Evolutionary conservation across 2,329 filamentous ascomycete species (phyloP), one percentile per base, ranked within the genome.

Genomic region (Epichloe gansuensis): DNA sequence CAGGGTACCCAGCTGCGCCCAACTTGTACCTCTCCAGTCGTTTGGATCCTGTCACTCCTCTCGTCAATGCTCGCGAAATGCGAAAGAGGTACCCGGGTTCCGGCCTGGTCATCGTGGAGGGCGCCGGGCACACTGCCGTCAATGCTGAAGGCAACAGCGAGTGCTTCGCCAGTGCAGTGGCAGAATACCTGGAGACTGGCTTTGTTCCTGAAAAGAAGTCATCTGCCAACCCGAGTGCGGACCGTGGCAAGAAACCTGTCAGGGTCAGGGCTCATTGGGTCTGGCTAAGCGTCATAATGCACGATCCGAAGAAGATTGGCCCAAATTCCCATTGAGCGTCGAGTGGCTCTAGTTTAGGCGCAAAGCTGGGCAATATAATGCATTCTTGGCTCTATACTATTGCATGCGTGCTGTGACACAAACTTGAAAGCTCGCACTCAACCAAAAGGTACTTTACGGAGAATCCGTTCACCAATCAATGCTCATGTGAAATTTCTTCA

Each of bases 21-120:
- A 4, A 55, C 55, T 2, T 66, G 64, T 25, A 71, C 69, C 7
- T 58, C 72, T 41, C 55, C 72, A 49, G 71, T 69, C 55, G 55
- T 70, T 3, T 63, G 63, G 72, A 74, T 48, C 72, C 71, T 11
- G 67, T 72, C 11, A 74, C 71, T 17, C 71, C 72, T 12, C 54
- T 68, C 45, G 52, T 3, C 12, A 51, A 54, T 67, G 73, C 61
- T 63, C 71, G 55, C 5, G 53, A 50, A 35, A 65, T 64, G 59
- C 57, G 62, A 6, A 49, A 45, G 37, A 21, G 47, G 6, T 64
- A 68, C 46, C 62, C 62, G 1, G 63, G 62, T 15, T 58, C 66
- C 1, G 54, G 54, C 1, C 56, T 69, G 11, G 53, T 67, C 23
- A 54, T 68, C 4, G 62, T 65, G 42, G 62, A 68, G 37, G 54